Evolutionary conservation across 1,284 basidiomycete genomes (phyloP).

Genomic region (Thecaphora frezii): DNA sequence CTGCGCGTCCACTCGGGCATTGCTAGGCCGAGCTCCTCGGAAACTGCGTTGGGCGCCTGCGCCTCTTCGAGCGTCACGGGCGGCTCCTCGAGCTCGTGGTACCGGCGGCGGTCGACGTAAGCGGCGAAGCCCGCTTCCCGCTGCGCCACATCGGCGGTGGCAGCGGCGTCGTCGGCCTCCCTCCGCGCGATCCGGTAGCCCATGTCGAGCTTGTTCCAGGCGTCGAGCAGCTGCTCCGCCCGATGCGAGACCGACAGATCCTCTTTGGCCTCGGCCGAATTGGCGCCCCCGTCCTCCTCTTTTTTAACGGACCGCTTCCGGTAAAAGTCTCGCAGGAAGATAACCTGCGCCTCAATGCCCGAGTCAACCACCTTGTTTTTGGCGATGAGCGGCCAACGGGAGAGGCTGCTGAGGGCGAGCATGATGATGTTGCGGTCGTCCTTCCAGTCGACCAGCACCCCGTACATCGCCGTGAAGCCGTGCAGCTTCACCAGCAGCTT

Average conservation of each 20-base stretch:
- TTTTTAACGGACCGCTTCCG: neutral
- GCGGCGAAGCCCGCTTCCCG: constrained; percentile 9
- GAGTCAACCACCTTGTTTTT: constrained; percentile 85
- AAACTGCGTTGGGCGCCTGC: constrained; percentile 43
- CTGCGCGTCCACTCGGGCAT: constrained; percentile 10
- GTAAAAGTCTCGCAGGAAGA: constrained; percentile 7
- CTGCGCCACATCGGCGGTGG: constrained; percentile 48
- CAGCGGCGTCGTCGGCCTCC: constrained; percentile 62
- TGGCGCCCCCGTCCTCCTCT: neutral
- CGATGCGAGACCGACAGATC: constrained; percentile 59
- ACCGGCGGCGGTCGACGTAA: constrained; percentile 27
- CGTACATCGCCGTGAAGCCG: constrained; percentile 89
- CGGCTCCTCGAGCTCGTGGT: constrained; percentile 30
- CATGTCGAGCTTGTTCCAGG: constrained; percentile 75
- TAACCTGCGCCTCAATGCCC: constrained; percentile 61
- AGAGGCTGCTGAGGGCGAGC: constrained; percentile 63
- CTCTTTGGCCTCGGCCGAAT: constrained; percentile 60
- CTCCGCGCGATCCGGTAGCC: constrained; percentile 73
- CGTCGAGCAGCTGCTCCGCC: constrained; percentile 66
- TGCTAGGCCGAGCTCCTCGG: constrained; percentile 29
- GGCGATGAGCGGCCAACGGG: constrained; percentile 76
- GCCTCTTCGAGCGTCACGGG: constrained; percentile 29
- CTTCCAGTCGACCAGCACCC: constrained; percentile 77
- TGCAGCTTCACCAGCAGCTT: constrained; percentile 88
- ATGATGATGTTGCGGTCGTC: constrained; percentile 73